phyloP scores from a whole-genome alignment of 306 rosid genomes.

The Quercus engelmannii region DNA sequence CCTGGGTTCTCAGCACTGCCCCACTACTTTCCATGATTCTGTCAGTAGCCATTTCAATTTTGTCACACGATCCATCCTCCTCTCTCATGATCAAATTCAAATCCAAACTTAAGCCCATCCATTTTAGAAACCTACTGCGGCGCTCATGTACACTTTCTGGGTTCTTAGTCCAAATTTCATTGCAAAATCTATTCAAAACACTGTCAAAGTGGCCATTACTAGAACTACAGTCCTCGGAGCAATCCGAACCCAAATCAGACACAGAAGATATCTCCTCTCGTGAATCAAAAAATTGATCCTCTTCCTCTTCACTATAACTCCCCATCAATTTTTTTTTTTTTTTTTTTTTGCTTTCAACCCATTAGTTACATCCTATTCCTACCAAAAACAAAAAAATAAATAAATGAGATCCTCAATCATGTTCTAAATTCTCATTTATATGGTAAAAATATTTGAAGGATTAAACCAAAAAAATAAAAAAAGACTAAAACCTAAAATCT shows the following conservation, averaged over 20 bases:
- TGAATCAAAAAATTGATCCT: conserved; percentile 64
- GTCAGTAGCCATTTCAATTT: conserved; percentile 27
- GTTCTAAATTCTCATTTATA: conserved; percentile 7
- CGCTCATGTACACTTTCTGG: conserved; percentile 55
- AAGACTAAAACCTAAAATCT: not conserved
- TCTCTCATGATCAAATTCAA: conserved; percentile 19
- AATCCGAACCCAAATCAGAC: conserved; percentile 55
- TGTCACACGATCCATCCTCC: conserved; percentile 13
- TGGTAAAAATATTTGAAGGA: not conserved
- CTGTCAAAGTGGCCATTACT: conserved; percentile 12
- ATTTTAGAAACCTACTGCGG: conserved; percentile 56
- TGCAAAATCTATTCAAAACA: conserved; percentile 23
- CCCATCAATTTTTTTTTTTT: conserved; percentile 20
- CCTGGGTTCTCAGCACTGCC: conserved; percentile 43
- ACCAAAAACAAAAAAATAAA: not conserved
- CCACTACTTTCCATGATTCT: conserved; percentile 44
- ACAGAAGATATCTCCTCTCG: conserved; percentile 66
- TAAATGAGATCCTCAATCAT: conserved; percentile 8
- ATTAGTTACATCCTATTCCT: not conserved
- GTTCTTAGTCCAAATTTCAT: conserved; percentile 41
- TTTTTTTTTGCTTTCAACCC: not conserved
- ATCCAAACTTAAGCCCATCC: conserved; percentile 54
- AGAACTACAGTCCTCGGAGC: conserved; percentile 43
- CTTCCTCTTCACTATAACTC: conserved; percentile 29
- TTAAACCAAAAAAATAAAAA: not conserved